These are phyloP conservation scores for Chamaecrista fasciculata DNA, from an alignment of 306 rosid species.

Conservation along the genomic window DNA sequence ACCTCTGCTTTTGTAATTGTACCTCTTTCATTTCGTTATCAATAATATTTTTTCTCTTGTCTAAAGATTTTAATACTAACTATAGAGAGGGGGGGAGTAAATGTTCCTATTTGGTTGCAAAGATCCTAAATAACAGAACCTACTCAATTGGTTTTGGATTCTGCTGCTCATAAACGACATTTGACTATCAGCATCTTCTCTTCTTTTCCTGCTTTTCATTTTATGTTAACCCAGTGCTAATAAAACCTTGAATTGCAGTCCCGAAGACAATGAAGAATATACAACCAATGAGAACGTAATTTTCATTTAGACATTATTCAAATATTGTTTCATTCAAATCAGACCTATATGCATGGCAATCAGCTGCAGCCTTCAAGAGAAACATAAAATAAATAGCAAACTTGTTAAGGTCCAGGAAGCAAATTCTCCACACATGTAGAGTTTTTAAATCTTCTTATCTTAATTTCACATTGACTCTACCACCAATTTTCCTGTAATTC, in stretches of 20 bases:
- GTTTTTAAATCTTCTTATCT: background rate
- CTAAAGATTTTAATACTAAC: background rate
- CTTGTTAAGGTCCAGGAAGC: background rate
- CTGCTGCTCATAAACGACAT: background rate
- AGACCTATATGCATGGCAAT: background rate
- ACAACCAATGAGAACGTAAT: background rate
- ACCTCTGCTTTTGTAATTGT: background rate
- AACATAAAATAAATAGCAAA: background rate
- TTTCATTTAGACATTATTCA: background rate
- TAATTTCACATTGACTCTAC: background rate
- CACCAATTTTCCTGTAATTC: constrained; percentile 10
- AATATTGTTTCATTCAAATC: background rate
- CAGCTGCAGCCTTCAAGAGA: background rate
- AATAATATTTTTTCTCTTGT: background rate
- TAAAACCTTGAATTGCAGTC: background rate
- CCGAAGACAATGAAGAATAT: background rate
- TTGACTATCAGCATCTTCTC: background rate
- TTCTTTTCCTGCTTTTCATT: background rate
- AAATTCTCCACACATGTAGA: background rate
- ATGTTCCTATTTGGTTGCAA: background rate
- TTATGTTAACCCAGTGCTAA: background rate
- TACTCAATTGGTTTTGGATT: background rate
- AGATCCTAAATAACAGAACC: background rate
- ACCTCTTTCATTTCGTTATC: background rate
- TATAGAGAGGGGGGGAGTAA: background rate